Conservation (phyloP, 805 yeast genomes). For the Wickerhamiella sergipiensis region DNA sequence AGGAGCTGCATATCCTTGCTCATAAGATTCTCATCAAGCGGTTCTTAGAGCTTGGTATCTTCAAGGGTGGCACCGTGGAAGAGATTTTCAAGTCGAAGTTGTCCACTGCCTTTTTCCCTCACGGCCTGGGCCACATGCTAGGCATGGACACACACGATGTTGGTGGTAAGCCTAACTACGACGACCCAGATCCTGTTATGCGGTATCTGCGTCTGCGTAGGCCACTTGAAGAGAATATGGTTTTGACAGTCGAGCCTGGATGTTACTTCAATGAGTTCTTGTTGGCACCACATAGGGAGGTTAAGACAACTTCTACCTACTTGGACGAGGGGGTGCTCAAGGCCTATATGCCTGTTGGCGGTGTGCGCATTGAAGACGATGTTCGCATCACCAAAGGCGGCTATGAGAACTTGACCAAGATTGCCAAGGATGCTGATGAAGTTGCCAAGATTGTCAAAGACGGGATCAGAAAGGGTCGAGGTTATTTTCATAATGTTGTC, state of each 20-base stretch:
- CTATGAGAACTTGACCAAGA: slow-evolving; percentile 63
- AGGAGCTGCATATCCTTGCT: slow-evolving; percentile 63
- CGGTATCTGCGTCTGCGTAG: slow-evolving; percentile 73
- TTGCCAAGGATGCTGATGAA: slow-evolving; percentile 78
- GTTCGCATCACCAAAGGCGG: slow-evolving; percentile 66
- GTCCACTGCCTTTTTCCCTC: slow-evolving; percentile 79
- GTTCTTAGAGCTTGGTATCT: slow-evolving; percentile 63
- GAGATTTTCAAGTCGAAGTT: slow-evolving; percentile 60
- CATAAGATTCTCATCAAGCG: slow-evolving; percentile 64
- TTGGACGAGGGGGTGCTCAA: slow-evolving; percentile 55
- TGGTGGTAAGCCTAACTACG: slow-evolving; percentile 76
- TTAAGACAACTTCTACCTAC: slow-evolving; percentile 31
- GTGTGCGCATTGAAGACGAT: slow-evolving; percentile 94
- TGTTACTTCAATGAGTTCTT: slow-evolving; percentile 77
- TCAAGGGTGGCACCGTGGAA: slow-evolving; percentile 40
- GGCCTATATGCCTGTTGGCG: slow-evolving; percentile 82
- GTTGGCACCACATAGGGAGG: slow-evolving; percentile 45
- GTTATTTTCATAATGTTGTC: slow-evolving; percentile 47
- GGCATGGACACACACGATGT: slow-evolving; percentile 97
- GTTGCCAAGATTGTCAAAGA: slow-evolving; percentile 60
- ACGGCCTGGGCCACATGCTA: slow-evolving; percentile 84
- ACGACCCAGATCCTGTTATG: slow-evolving; percentile 67
- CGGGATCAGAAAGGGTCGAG: slow-evolving; percentile 47
- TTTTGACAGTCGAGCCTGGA: slow-evolving; percentile 91
- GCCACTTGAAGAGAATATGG: slow-evolving; percentile 58